These are phyloP conservation scores for Saururus chinensis DNA, from an alignment of 164 flowering plant species.

Conservation along the genomic window DNA sequence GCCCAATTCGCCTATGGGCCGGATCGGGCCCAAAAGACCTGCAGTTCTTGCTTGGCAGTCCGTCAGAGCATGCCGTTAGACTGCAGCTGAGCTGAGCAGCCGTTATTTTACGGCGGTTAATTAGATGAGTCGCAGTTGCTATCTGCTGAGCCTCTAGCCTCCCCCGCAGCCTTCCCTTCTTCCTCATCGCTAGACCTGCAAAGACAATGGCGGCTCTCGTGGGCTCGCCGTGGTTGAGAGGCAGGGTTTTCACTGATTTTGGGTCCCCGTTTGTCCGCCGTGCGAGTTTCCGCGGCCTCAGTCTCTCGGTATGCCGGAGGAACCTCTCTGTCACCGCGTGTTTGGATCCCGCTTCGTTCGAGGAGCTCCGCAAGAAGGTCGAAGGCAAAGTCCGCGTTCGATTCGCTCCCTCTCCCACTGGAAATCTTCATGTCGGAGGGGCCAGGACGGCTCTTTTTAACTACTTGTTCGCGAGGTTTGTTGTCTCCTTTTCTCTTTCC, in stretches of 20 bases:
- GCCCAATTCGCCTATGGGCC: too few species aligned
- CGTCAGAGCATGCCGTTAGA: too few species aligned
- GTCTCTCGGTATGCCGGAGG: slow-evolving; percentile 7
- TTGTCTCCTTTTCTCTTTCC: not conserved
- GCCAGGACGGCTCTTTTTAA: slow-evolving; percentile 96
- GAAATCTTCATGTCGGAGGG: slow-evolving; percentile 94
- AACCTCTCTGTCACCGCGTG: slow-evolving; percentile 26
- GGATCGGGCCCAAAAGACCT: too few species aligned
- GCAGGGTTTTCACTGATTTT: slow-evolving; percentile 30
- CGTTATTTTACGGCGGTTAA: too few species aligned
- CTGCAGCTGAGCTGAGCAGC: too few species aligned
- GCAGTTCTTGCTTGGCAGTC: too few species aligned
- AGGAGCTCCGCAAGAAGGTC: slow-evolving; percentile 10
- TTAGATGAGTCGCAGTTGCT: too few species aligned
- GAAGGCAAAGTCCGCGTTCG: slow-evolving; percentile 66
- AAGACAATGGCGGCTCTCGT: slow-evolving; percentile 22
- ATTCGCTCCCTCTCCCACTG: slow-evolving; percentile 97
- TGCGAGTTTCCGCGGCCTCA: slow-evolving; percentile 6
- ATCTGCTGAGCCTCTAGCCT: too few species aligned
- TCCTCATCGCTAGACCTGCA: not conserved
- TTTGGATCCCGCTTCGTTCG: slow-evolving; percentile 5
- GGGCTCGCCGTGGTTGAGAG: slow-evolving; percentile 36
- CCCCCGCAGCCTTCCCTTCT: too few species aligned
- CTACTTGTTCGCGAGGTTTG: slow-evolving; percentile 77
- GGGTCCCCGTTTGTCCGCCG: slow-evolving; percentile 18